A percentile compares a stretch with the other conserved stretches of the same genome.
These are phyloP conservation scores for Euphorbia peplus DNA, from an alignment of 345 rosid species.

Conservation along the genomic window DNA sequence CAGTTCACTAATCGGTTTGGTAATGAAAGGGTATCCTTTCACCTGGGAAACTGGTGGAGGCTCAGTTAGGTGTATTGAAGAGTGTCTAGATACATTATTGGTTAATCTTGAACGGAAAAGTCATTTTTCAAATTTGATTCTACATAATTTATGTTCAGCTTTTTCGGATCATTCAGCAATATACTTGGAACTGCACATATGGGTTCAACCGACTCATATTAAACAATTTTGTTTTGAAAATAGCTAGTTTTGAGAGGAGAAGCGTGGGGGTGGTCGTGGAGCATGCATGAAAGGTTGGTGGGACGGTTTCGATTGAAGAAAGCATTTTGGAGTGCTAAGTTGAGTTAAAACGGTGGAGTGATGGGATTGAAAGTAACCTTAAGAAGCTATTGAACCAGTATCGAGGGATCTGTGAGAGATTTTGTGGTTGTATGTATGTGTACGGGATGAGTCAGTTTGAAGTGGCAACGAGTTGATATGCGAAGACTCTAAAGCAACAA, in stretches of 20 bases:
- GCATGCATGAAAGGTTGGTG: not conserved
- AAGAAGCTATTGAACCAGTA: not conserved
- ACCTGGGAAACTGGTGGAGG: not conserved
- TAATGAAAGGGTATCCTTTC: not conserved
- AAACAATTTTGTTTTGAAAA: not conserved
- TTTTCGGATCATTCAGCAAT: not conserved
- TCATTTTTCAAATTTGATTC: not conserved
- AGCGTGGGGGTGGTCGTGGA: not conserved
- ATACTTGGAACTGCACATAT: not conserved
- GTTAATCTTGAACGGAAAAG: not conserved
- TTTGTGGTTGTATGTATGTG: no score
- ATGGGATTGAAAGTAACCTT: not conserved
- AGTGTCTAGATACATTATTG: not conserved
- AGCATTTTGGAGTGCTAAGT: not conserved
- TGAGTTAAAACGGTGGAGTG: not conserved
- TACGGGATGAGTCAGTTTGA: not conserved
- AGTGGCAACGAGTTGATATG: no score
- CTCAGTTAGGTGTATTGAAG: not conserved
- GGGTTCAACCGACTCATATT: not conserved
- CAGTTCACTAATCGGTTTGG: not conserved
- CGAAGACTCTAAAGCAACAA: not conserved
- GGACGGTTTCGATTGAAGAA: no score
- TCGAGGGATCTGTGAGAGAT: no score
- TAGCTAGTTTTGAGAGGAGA: not conserved
- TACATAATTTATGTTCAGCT: not conserved